Evolutionary conservation across 208 protist genomes (phyloP).

Genomic region (Crithidia sp.): DNA sequence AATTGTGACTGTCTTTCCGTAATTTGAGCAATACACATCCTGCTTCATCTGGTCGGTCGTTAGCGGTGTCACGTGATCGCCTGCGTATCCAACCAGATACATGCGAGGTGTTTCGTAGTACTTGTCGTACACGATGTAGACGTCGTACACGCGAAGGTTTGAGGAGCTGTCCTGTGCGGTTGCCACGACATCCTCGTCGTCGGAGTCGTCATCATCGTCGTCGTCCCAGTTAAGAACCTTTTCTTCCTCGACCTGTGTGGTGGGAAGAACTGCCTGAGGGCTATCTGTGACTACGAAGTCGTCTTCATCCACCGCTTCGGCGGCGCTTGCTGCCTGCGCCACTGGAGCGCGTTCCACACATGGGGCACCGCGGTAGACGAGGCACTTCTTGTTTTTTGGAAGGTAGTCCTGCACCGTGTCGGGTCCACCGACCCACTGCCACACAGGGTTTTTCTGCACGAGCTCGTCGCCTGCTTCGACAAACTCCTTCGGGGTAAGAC

Average conservation of each 20-base stretch:
- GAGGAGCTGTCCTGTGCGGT: constrained; percentile 10
- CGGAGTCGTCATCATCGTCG: constrained; percentile 43
- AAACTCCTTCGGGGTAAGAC: constrained; percentile 89
- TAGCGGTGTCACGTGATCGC: constrained; percentile 76
- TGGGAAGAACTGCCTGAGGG: constrained; percentile 4
- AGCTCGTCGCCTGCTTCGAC: constrained; percentile 95
- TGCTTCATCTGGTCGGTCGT: constrained; percentile 93
- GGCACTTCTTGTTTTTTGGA: constrained; percentile 96
- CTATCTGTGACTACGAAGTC: constrained; percentile 59
- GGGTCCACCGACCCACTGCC: constrained; percentile 91
- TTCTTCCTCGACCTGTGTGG: constrained; percentile 29
- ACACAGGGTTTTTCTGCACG: constrained; percentile 95
- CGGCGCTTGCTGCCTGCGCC: constrained; percentile 1
- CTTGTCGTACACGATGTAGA: constrained; percentile 98
- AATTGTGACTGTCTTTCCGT: constrained; percentile 97
- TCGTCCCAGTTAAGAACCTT: constrained; percentile 69
- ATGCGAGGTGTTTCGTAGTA: constrained; percentile 97
- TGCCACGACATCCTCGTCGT: constrained; percentile 25
- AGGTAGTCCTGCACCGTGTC: constrained; percentile 87
- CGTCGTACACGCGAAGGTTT: constrained; percentile 91
- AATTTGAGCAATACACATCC: constrained; percentile 97
- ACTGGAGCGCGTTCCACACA: constrained; percentile 53
- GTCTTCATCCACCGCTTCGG: constrained; percentile 38
- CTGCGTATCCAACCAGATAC: constrained; percentile 95
- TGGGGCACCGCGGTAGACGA: constrained; percentile 84